Conservation (phyloP, 192 early-diverging fungal species). For the Cladochytrium replicatum region DNA sequence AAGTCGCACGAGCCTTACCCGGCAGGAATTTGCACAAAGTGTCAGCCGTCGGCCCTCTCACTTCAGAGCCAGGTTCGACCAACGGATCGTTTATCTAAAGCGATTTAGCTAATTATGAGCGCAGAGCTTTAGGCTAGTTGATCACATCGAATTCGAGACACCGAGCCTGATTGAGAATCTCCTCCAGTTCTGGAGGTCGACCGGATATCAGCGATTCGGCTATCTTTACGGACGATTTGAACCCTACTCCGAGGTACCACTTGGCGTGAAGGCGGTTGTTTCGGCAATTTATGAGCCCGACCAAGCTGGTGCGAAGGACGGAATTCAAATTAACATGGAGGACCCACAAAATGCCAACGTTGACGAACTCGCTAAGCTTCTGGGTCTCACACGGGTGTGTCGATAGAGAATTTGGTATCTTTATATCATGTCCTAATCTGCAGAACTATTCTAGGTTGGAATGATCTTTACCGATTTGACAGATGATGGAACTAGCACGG, state of each 20-base stretch:
- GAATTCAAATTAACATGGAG: slow-evolving; percentile 41
- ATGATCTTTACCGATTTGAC: slow-evolving; percentile 90
- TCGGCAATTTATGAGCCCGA: slow-evolving; percentile 89
- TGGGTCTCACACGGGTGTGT: slow-evolving; percentile 33
- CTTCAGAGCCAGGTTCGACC: slow-evolving; percentile 60
- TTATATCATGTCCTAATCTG: not conserved
- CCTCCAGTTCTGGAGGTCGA: slow-evolving; percentile 74
- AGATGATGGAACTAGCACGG: slow-evolving; percentile 66
- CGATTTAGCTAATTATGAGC: not conserved
- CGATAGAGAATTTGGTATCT: slow-evolving; percentile 1
- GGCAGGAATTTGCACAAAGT: slow-evolving; percentile 92
- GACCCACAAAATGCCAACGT: slow-evolving; percentile 22
- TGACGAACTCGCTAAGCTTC: slow-evolving; percentile 19
- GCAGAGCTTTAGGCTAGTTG: slow-evolving; percentile 85
- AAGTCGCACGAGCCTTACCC: slow-evolving; percentile 83
- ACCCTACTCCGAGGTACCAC: slow-evolving; percentile 77
- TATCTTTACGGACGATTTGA: slow-evolving; percentile 89
- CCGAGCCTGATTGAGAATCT: slow-evolving; percentile 70
- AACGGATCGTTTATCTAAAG: not conserved
- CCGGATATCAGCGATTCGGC: slow-evolving; percentile 87
- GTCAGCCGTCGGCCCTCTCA: slow-evolving; percentile 88
- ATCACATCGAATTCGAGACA: slow-evolving; percentile 91
- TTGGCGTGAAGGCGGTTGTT: slow-evolving; percentile 94
- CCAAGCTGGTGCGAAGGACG: slow-evolving; percentile 70
- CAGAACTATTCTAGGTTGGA: slow-evolving; percentile 44